Evolutionary conservation across 345 rosid species (phyloP).

Genomic region (Brassica rapa): DNA sequence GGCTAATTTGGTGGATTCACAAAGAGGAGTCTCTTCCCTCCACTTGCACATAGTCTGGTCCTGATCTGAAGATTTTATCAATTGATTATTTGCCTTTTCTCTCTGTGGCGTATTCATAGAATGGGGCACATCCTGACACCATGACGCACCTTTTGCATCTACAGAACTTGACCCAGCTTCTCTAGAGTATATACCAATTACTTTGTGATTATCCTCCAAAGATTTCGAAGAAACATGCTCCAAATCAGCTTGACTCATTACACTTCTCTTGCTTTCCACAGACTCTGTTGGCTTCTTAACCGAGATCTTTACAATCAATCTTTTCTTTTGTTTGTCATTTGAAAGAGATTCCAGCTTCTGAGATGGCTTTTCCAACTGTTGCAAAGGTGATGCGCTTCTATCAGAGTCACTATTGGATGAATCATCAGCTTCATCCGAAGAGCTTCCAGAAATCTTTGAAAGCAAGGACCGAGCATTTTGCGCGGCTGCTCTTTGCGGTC

Average conservation of each 20-base stretch:
- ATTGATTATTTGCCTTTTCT: constrained; percentile 32
- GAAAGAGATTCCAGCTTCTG: constrained; percentile 51
- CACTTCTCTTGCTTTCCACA: constrained; percentile 43
- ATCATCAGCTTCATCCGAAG: constrained; percentile 68
- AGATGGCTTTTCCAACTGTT: constrained; percentile 44
- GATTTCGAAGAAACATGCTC: constrained; percentile 44
- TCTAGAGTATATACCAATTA: constrained; percentile 38
- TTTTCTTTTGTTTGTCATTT: constrained; percentile 61
- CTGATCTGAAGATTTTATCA: constrained; percentile 47
- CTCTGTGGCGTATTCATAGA: constrained; percentile 39
- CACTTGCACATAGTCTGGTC: constrained; percentile 48
- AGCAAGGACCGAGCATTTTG: constrained; percentile 84
- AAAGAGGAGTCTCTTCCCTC: constrained; percentile 48
- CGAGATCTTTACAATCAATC: constrained; percentile 74
- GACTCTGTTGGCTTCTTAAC: constrained; percentile 53
- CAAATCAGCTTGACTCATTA: constrained; percentile 39
- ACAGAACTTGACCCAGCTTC: constrained; percentile 50
- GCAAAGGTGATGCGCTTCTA: constrained; percentile 42
- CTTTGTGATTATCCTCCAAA: constrained; percentile 42
- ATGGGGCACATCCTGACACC: constrained; percentile 40
- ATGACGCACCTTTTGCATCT: constrained; percentile 43
- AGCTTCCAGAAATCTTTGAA: constrained; percentile 78
- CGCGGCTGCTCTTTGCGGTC: constrained; percentile 96
- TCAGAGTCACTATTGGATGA: constrained; percentile 65
- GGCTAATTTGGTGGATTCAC: constrained; percentile 31